These are phyloP conservation scores for Boletellus ananas DNA, from an alignment of 768 basidiomycete species.

Conservation along the genomic window DNA sequence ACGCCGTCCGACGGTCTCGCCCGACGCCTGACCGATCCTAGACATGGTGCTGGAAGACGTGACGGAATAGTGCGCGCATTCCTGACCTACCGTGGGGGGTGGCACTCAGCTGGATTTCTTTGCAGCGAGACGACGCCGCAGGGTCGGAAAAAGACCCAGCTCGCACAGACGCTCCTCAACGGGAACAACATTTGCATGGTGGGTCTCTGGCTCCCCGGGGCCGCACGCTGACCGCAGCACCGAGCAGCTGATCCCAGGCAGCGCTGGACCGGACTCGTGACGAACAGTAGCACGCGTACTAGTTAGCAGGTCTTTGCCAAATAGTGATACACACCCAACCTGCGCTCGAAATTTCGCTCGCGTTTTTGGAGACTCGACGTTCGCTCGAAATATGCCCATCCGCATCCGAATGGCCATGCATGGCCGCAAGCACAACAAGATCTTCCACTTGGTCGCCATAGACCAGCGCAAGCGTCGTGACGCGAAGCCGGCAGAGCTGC, in stretches of 20 bases:
- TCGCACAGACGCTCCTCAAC: conserved; percentile 86
- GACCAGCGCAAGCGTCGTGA: conserved; percentile 69
- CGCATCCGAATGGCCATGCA: conserved; percentile 84
- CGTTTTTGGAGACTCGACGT: no score
- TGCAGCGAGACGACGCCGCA: conserved; percentile 81
- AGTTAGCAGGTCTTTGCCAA: no score
- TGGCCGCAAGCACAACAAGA: conserved; percentile 66
- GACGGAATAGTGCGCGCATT: conserved; percentile 77
- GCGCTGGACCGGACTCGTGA: conserved; percentile 55
- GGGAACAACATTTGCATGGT: conserved; percentile 98
- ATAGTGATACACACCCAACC: conserved; percentile 26
- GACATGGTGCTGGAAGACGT: conserved; percentile 97
- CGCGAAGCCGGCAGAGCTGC: conserved; percentile 80
- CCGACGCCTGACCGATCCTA: conserved; percentile 25
- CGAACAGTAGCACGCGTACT: no score
- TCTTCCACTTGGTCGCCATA: conserved; percentile 84
- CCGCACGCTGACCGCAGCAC: neutral
- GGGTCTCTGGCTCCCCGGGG: conserved; percentile 23
- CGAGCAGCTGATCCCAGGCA: conserved; percentile 62
- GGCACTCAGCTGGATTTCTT: neutral
- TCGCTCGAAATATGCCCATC: conserved; percentile 61
- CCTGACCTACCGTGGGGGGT: neutral
- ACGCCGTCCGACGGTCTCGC: neutral
- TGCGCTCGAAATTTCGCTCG: no score
- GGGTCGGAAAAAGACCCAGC: conserved; percentile 73